phyloP scores from a whole-genome alignment of 306 rosid species.

The Cicer pinnatifidum region DNA sequence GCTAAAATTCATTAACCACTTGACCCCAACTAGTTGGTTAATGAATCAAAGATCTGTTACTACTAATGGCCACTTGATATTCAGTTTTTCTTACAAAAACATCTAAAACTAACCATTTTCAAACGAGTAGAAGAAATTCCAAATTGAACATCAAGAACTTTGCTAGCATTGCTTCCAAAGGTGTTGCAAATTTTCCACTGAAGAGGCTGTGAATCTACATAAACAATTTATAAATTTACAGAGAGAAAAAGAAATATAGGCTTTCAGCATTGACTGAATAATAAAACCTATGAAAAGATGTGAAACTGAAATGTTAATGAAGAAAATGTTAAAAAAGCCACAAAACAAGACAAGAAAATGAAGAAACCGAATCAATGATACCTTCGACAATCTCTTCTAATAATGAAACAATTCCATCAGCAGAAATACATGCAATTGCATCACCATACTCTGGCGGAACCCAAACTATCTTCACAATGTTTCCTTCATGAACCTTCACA shows the following conservation, averaged over 20 bases:
- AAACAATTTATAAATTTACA: neutral
- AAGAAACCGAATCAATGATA: constrained; percentile 31
- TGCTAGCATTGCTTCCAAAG: constrained; percentile 62
- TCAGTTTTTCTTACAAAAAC: neutral
- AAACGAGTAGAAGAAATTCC: constrained; percentile 66
- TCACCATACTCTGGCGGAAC: constrained; percentile 85
- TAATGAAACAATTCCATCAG: constrained; percentile 68
- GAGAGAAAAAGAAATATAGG: neutral
- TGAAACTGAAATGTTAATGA: neutral
- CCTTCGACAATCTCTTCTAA: constrained; percentile 88
- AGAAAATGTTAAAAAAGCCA: neutral
- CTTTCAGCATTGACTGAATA: constrained; percentile 16
- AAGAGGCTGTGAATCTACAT: constrained; percentile 69
- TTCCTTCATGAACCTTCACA: constrained; percentile 61
- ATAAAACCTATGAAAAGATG: neutral
- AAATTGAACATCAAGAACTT: constrained; percentile 79
- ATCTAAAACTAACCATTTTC: constrained; percentile 68
- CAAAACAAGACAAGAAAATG: neutral
- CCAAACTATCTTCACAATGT: constrained; percentile 74
- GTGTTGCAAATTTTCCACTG: constrained; percentile 80
- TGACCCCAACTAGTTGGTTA: no score
- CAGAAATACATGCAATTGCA: constrained; percentile 74
- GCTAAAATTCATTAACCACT: no score
- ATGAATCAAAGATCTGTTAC: neutral
- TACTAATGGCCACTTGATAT: neutral